A percentile compares a stretch with the other conserved stretches of the same genome.
Conservation (phyloP, 305 asterid genomes). For the Rubia peregrina region DNA sequence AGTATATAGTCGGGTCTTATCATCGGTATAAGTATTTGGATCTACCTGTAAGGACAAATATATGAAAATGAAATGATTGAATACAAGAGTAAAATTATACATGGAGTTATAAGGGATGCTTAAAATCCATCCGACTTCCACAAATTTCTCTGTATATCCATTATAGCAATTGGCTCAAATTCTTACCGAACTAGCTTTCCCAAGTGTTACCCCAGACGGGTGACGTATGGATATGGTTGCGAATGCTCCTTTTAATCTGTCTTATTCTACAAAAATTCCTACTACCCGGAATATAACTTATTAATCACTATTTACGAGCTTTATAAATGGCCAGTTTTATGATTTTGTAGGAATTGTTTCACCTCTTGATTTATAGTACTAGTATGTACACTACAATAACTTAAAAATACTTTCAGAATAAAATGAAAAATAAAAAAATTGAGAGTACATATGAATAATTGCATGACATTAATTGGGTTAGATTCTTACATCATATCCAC, state of each 20-base stretch:
- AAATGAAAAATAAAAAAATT: too few species aligned
- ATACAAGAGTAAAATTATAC: background rate
- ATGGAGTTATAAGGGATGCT: background rate
- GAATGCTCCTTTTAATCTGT: background rate
- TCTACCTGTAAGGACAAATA: background rate
- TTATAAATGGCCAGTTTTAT: too few species aligned
- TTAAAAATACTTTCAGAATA: too few species aligned
- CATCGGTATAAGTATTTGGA: background rate
- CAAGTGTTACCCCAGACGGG: background rate
- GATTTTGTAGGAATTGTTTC: too few species aligned
- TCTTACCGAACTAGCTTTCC: background rate
- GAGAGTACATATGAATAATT: too few species aligned
- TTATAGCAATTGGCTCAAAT: background rate
- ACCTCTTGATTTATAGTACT: too few species aligned
- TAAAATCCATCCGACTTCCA: background rate
- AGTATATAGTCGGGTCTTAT: background rate
- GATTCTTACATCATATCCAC: too few species aligned
- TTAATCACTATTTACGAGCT: too few species aligned
- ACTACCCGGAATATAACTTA: background rate
- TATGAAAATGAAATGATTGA: background rate
- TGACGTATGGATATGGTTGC: background rate
- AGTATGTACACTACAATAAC: too few species aligned
- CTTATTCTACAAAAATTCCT: background rate
- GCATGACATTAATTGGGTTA: too few species aligned
- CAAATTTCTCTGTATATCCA: background rate